These are phyloP conservation scores for Verbena officinalis DNA, from an alignment of 257 asterid genomes.

Conservation along the genomic window DNA sequence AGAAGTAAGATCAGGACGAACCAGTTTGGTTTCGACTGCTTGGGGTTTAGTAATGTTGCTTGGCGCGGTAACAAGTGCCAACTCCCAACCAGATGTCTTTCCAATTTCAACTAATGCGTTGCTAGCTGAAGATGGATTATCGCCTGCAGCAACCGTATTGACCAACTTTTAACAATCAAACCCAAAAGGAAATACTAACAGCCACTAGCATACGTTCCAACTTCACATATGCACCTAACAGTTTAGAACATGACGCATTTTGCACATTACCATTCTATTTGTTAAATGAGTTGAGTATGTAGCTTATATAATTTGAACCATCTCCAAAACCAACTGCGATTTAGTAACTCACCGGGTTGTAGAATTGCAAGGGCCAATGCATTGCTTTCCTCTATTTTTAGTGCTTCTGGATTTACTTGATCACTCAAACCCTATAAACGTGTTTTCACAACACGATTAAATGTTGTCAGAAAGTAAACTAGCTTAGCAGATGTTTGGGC, in stretches of 20 bases:
- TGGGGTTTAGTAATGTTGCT: conserved; percentile 49
- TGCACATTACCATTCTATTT: too few species aligned
- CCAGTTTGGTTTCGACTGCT: conserved; percentile 46
- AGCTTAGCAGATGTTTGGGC: too few species aligned
- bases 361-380: conserved; percentile 77
- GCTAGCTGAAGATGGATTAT: conserved; percentile 31
- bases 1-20: conserved; percentile 25
- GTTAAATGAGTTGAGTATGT: too few species aligned
- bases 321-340: too few species aligned
- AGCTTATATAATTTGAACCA: too few species aligned
- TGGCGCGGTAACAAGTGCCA: conserved; percentile 66
- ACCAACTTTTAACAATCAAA: not conserved
- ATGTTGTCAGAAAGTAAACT: not conserved
- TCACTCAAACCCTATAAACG: conserved; percentile 51
- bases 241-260: too few species aligned
- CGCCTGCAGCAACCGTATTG: conserved; percentile 38
- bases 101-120: conserved; percentile 51
- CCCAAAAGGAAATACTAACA: too few species aligned
- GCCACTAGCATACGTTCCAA: too few species aligned
- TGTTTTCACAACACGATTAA: not conserved
- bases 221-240: too few species aligned
- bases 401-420: conserved; percentile 55
- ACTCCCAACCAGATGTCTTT: conserved; percentile 70
- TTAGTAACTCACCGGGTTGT: conserved; percentile 51
- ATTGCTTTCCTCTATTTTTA: conserved; percentile 62